Percentiles rank a stretch among this genome's conserved stretches.
phyloP scores from a whole-genome alignment of 148 eudicot species.

The Cornus suecica region DNA sequence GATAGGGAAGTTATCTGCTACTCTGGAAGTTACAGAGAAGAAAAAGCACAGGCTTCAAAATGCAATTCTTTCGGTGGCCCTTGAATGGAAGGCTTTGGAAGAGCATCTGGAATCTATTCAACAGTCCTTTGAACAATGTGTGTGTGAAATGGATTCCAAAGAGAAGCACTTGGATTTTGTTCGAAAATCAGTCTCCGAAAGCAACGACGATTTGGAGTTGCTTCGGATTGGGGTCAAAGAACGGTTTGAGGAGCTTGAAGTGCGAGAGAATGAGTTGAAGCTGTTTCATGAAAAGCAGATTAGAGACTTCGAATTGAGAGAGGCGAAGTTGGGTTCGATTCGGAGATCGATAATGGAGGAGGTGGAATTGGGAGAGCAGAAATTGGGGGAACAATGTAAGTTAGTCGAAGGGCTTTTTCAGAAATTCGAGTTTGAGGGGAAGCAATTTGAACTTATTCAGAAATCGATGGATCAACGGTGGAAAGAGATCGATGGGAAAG shows the following conservation, averaged over 20 bases:
- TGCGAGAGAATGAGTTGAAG: background rate
- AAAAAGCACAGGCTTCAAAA: constrained; percentile 11
- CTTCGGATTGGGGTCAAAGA: constrained; percentile 3
- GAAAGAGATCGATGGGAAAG: constrained; percentile 27
- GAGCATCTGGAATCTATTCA: constrained; percentile 21
- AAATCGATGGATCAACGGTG: constrained; percentile 17
- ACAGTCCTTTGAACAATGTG: background rate
- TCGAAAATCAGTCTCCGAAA: constrained; percentile 15
- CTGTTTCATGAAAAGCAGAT: background rate
- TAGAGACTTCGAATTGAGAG: constrained; percentile 4
- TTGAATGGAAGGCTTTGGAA: constrained; percentile 41
- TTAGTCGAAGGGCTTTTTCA: constrained; percentile 17
- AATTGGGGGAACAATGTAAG: constrained; percentile 11
- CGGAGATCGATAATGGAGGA: constrained; percentile 12
- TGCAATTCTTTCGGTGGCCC: constrained; percentile 11
- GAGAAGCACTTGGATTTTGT: constrained; percentile 13
- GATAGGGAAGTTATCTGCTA: background rate
- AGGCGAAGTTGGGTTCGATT: constrained; percentile 14
- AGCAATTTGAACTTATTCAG: constrained; percentile 23
- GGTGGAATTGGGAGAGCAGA: constrained; percentile 33
- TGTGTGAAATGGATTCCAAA: constrained; percentile 3
- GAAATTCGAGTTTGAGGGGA: constrained; percentile 25
- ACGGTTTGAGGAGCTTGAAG: constrained; percentile 3
- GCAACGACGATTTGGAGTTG: background rate
- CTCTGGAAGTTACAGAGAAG: background rate